These are phyloP conservation scores for Pezicula carpinea DNA, from an alignment of 2,329 filamentous ascomycete genomes.

Conservation along the genomic window DNA sequence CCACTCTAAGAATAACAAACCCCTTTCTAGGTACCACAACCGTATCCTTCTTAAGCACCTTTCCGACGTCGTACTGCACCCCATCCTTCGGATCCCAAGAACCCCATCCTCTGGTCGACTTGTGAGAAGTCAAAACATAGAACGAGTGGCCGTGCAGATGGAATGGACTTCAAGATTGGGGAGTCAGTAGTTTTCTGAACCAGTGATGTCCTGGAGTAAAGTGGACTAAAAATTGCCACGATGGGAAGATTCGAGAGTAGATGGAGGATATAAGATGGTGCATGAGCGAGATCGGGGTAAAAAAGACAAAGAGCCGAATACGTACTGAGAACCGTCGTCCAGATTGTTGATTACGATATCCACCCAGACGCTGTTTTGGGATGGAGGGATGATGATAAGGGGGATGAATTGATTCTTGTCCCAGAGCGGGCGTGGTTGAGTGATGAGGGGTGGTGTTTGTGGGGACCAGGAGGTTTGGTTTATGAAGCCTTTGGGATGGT, in stretches of 20 bases:
- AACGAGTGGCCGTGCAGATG: conserved; percentile 33
- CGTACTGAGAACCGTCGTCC: conserved; percentile 43
- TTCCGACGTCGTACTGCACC: conserved; percentile 6
- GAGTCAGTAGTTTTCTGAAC: too few relatives aligned
- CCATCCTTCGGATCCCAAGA: conserved; percentile 29
- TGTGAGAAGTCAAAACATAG: conserved; percentile 8
- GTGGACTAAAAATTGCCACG: too few relatives aligned
- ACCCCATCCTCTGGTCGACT: conserved; percentile 1
- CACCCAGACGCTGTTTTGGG: conserved; percentile 30
- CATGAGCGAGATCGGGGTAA: too few relatives aligned
- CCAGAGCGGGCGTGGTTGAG: conserved; percentile 32
- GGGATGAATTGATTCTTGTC: conserved; percentile 36
- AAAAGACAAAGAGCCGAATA: too few relatives aligned
- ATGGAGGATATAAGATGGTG: too few relatives aligned
- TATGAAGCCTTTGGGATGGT: conserved; percentile 41
- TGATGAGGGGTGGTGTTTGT: conserved; percentile 32
- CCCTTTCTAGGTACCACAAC: conserved; percentile 30
- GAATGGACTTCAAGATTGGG: too few relatives aligned
- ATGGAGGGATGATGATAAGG: conserved; percentile 23
- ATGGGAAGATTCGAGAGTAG: too few relatives aligned
- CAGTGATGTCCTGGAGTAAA: too few relatives aligned
- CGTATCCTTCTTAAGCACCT: conserved; percentile 26
- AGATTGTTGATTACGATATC: conserved; percentile 46
- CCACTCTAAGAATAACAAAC: conserved; percentile 31
- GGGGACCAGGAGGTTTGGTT: conserved; percentile 41